These are phyloP conservation scores for Sphaerulina populicola DNA, from an alignment of 2,329 filamentous ascomycete species.

Conservation along the genomic window DNA sequence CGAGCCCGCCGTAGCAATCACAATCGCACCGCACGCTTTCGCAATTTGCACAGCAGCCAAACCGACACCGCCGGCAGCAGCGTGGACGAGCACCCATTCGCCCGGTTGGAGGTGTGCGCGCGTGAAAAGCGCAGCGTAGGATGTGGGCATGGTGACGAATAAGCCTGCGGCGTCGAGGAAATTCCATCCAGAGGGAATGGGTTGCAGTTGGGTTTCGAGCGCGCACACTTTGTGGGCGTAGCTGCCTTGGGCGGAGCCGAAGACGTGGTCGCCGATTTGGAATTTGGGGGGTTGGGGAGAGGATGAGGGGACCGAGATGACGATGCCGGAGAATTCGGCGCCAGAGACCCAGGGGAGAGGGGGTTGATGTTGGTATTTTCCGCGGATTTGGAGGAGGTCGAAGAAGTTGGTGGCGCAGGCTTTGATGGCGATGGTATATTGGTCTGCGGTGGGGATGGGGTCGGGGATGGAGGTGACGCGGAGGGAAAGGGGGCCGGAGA, in stretches of 20 bases:
- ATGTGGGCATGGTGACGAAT: constrained; percentile 86
- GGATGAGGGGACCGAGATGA: constrained; percentile 52
- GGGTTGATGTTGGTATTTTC: constrained; percentile 90
- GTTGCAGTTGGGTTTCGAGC: constrained; percentile 57
- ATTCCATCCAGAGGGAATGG: constrained; percentile 72
- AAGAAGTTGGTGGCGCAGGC: constrained; percentile 93
- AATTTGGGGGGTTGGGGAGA: constrained; percentile 47
- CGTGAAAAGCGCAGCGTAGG: constrained; percentile 72
- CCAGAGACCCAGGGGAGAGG: constrained; percentile 82
- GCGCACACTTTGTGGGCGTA: constrained; percentile 71
- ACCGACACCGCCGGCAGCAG: constrained; percentile 84
- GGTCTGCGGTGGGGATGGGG: constrained; percentile 58
- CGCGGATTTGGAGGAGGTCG: constrained; percentile 87
- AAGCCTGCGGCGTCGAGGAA: constrained; percentile 78
- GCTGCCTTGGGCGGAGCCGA: constrained; percentile 76
- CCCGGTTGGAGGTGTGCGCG: constrained; percentile 67
- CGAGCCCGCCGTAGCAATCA: constrained; percentile 85
- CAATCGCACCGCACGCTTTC: constrained; percentile 81
- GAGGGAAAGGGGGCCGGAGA: constrained; percentile 69
- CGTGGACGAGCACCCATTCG: constrained; percentile 83
- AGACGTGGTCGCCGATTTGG: constrained; percentile 71
- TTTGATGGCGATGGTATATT: constrained; percentile 82
- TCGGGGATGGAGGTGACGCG: constrained; percentile 65
- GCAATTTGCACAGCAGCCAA: constrained; percentile 88
- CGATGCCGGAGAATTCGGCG: constrained; percentile 73